phyloP scores from a whole-genome alignment of 2,329 filamentous ascomycete genomes.

The Talaromyces islandicus region DNA sequence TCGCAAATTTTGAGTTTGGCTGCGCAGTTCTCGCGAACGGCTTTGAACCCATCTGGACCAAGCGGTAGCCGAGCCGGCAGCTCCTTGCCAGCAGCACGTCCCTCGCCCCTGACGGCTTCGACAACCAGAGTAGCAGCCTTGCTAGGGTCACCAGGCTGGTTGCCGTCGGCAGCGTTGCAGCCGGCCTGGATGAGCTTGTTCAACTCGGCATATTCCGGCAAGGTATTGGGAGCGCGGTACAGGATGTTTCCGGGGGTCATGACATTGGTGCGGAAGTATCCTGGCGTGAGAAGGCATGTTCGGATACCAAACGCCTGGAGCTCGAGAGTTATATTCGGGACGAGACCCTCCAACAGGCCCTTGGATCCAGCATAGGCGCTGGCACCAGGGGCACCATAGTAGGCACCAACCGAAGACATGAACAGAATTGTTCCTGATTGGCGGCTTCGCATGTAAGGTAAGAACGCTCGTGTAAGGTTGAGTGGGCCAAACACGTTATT shows the following conservation, averaged over 20 bases:
- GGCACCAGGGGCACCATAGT: conserved; percentile 28
- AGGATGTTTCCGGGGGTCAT: conserved; percentile 26
- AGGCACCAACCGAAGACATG: conserved; percentile 46
- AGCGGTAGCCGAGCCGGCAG: conserved; percentile 5
- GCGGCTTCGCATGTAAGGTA: conserved; percentile 34
- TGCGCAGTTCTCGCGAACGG: conserved; percentile 8
- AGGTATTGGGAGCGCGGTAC: not conserved
- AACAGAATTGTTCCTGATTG: conserved; percentile 35
- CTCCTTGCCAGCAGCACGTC: conserved; percentile 5
- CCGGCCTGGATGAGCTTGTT: conserved; percentile 12
- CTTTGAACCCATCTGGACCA: conserved; percentile 9
- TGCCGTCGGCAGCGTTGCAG: conserved; percentile 8
- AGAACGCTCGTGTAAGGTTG: conserved; percentile 30
- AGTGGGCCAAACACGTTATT: conserved; percentile 41
- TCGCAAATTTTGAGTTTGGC: conserved; percentile 8
- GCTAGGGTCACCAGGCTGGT: conserved; percentile 16
- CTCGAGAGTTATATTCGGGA: conserved; percentile 41
- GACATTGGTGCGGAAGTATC: conserved; percentile 49
- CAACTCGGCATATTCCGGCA: conserved; percentile 14
- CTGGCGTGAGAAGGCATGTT: conserved; percentile 44
- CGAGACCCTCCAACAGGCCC: conserved; percentile 40
- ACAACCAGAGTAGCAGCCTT: conserved; percentile 14
- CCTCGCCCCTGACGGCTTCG: conserved; percentile 12
- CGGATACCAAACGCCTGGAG: conserved; percentile 34
- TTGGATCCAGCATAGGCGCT: conserved; percentile 43